Base-by-base conservation (phyloP, 805 yeast genomes). In the Yamadazyma philogaea region DNA sequence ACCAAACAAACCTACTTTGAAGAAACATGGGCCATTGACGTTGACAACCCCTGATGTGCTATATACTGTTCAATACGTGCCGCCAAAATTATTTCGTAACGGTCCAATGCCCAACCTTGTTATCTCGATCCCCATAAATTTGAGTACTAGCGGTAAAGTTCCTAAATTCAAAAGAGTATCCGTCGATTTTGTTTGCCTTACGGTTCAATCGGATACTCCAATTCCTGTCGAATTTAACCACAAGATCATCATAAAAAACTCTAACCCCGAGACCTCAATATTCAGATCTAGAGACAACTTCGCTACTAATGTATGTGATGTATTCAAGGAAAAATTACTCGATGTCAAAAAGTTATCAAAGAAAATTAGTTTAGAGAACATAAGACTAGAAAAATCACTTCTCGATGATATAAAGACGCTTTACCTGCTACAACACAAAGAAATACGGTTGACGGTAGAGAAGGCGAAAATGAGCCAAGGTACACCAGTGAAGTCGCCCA, bases 161-260 rank as follows among this genome's bases (percentile, higher is more conserved):
- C 66, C 68, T 0, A 57, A 55, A 33, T 45, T 62, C 34, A 59
- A 53, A 30, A 12, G 37, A 1, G 46, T 58, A 7, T 26, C 33
- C 2, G 58, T 61, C 2, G 71, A 66, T 30, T 53, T 69, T 20
- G 59, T 59, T 3, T 70, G 57, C 1, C 38, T 60, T 24, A 61
- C 72, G 16, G 46, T 61, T 14, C 51, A 58, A 33, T 62, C 73
- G 1, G 54, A 58, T 11, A 56, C 51, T 19, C 63, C 69, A 2
- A 63, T 69, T 10, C 73, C 75, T 1, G 41, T 69, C 7, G 75
- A 68, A 50, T 43, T 69, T 21, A 56, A 59, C 42, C 70, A 67
- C 46, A 70, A 63, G 32, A 52, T 63, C 14, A 47, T 68, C 1
- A 65, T 57, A 47, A 54, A 54, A 37, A 60, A 59, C 34, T 32